phyloP scores from a whole-genome alignment of 176 grass and related monocot genomes.

The Rhynchospora pubera region DNA sequence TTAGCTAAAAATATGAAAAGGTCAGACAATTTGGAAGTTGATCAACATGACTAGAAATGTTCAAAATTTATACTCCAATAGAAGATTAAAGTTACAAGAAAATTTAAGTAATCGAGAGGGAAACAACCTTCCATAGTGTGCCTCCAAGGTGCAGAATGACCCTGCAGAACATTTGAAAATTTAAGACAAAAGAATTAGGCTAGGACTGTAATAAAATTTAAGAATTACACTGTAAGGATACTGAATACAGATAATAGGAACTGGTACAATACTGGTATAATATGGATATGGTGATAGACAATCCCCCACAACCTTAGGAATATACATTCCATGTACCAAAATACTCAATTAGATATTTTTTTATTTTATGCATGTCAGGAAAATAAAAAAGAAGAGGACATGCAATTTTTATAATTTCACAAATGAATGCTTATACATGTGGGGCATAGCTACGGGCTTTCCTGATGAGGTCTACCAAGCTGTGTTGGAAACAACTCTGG shows the following conservation, averaged over 20 bases:
- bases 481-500: too few relatives aligned
- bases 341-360: not conserved
- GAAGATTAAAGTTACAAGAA: not conserved
- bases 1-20: conserved; percentile 16
- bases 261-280: not conserved
- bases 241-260: too few relatives aligned
- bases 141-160: conserved; percentile 88
- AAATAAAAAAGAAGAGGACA: not conserved
- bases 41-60: not conserved
- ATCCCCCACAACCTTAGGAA: not conserved
- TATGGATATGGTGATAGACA: not conserved
- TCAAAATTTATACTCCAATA: not conserved
- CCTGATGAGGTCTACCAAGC: too few relatives aligned
- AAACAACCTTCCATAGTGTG: conserved; percentile 83
- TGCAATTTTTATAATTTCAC: not conserved
- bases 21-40: not conserved
- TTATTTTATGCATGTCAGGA: not conserved
- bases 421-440: not conserved
- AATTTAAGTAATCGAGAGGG: not conserved
- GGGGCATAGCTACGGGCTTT: not conserved
- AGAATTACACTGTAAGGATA: not conserved
- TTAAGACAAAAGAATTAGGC: not conserved
- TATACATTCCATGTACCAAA: not conserved
- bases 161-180: conserved; percentile 35
- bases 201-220: not conserved